These are phyloP conservation scores for Dacryopinax primogenitus DNA, from an alignment of 768 basidiomycete species.

Conservation along the genomic window DNA sequence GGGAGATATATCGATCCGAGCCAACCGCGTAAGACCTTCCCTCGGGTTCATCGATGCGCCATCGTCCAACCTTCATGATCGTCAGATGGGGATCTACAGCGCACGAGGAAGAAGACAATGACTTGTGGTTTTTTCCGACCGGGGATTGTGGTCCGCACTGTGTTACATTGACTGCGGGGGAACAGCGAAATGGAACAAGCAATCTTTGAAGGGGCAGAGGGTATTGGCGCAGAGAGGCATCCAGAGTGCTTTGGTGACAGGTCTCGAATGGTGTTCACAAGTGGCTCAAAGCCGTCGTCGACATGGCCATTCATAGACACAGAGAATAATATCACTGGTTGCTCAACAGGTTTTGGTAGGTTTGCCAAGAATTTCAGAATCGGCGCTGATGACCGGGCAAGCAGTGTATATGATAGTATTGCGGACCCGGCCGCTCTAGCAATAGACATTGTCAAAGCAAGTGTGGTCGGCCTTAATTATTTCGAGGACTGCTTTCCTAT, in stretches of 20 bases:
- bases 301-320: constrained; percentile 40
- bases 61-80: constrained; percentile 34
- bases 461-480: not conserved
- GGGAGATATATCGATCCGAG: not conserved
- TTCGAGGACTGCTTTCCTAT: too few species aligned
- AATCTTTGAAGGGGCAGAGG: constrained; percentile 23
- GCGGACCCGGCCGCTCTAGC: not conserved
- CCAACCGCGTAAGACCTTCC: too few species aligned
- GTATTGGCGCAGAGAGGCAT: constrained; percentile 46
- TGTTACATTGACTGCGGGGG: constrained; percentile 31
- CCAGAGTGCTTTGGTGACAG: constrained; percentile 37
- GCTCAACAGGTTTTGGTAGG: not conserved
- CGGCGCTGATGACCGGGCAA: not conserved
- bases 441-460: not conserved
- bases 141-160: constrained; percentile 52
- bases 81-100: not conserved
- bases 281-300: constrained; percentile 29
- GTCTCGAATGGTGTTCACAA: constrained; percentile 20
- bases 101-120: not conserved
- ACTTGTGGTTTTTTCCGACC: constrained; percentile 50
- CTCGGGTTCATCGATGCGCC: constrained; percentile 32
- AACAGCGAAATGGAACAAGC: constrained; percentile 50
- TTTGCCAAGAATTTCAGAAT: not conserved
- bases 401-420: not conserved
- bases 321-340: constrained; percentile 29